Conservation (phyloP, 177 flowering plant genomes). For the Vitis hybrid region DNA sequence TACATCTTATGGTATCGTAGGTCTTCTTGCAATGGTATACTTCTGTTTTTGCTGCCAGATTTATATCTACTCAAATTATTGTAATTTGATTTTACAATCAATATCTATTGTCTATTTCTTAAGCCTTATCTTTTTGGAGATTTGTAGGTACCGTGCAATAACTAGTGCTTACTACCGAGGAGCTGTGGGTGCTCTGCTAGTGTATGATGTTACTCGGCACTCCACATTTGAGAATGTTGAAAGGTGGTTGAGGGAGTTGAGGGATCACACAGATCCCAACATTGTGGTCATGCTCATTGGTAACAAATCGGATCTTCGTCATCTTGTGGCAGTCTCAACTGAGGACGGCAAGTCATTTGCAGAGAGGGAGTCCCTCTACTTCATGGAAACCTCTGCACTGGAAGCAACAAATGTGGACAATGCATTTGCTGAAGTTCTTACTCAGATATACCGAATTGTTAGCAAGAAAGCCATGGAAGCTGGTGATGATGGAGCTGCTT, state of each 20-base stretch:
- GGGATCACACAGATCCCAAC: constrained; percentile 75
- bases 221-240: constrained; percentile 62
- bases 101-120: neutral
- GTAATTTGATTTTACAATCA: neutral
- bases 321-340: constrained; percentile 66
- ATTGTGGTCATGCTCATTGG: constrained; percentile 78
- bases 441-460: constrained; percentile 59
- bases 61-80: neutral
- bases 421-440: constrained; percentile 64
- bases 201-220: constrained; percentile 81
- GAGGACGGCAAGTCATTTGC: constrained; percentile 67
- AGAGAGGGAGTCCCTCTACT: constrained; percentile 64
- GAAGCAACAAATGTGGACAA: constrained; percentile 70
- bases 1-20: no score
- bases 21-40: no score
- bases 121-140: neutral
- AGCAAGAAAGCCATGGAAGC: constrained; percentile 74
- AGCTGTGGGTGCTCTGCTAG: constrained; percentile 83
- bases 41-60: neutral
- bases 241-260: constrained; percentile 70
- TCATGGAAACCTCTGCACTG: constrained; percentile 79
- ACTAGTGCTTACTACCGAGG: constrained; percentile 90
- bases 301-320: constrained; percentile 76
- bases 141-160: constrained; percentile 74
- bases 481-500: constrained; percentile 43